Evolutionary conservation across 257 asterid species (phyloP), one percentile per base, ranked within the genome.

Genomic region (Solanum sejunctum): DNA sequence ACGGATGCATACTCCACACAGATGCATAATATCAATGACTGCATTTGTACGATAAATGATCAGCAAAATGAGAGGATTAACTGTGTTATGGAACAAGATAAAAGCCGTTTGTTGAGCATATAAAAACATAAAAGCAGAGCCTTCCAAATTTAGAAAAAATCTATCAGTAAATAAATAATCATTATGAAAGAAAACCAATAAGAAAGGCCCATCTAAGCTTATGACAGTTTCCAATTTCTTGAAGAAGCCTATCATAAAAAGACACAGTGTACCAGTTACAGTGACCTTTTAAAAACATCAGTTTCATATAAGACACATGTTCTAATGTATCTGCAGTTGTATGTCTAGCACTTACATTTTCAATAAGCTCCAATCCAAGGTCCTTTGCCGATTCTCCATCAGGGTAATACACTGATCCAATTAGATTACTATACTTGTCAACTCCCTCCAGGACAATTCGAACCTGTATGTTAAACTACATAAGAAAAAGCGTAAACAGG

Each of bases 361-460:
- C 98, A 88, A 97, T 92, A 83, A 97, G 98, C 91, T 97, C 98
- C 88, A 94, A 73, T 7, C 97, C 97, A 89, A 97, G 89, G 86
- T 97, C 98, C 89, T 95, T 94, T 32, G 97, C 97, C 10, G 94
- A 88, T 86, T 95, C 98, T 63, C 98, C 99, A 67, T 95, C 99
- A 82, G 93, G 92, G 88, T 97, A 97, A 83, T 93, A 91, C 36
- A 97, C 95, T 5, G 99, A 92, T 82, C 98, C 98, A 56, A 91
- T 97, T 85, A 97, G 88, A 88, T 94, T 97, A 92, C 93, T 95
- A 86, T 91, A 93, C 85, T 97, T 93, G 91, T 97, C 99, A 86
- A 92, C 98, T 58, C 99, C 98, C 91, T 97, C 99, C 89, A 97
- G 88, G 55, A 95, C 98, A 87, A 97, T 91, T 88, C 98, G 90